Base-by-base conservation (phyloP, 176 grass and related monocot species). In the Avena eriantha region DNA sequence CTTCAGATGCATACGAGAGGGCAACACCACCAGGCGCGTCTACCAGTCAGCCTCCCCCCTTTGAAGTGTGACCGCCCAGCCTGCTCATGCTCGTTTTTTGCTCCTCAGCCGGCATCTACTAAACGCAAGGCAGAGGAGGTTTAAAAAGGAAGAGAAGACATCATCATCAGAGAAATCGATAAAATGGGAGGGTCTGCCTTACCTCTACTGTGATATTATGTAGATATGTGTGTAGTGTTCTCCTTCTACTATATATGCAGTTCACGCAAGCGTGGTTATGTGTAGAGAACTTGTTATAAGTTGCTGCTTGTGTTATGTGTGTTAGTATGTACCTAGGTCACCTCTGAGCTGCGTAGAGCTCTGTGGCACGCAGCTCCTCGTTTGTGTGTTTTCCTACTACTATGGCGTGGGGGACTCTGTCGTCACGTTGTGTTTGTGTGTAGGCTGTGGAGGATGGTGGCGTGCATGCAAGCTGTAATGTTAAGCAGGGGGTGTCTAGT, bases 1-100 rank as follows among this genome's bases (percentile, higher is more conserved):
- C 71, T 3, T 98, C 93, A 0, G 95, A 98, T 43, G 88, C 95
- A 66, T 98, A 93, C 21, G 90, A 90, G 74, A 95, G 90, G 86
- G 86, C 77, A 17, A 73, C 79, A 15, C 21, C 88, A 4, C 26
- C 88, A 4, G 93, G 80, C 23, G 73, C 89, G 16, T 85, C 89
- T 1, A 87, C 84, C 45, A 95, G 82, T 43, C 83, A 87, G 1
- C 29, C 90, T 78, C 86, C 95, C 72, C 53, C 90, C 16, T 89
- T 89, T 58, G 95, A 95, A 73, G 89, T 98, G 87, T 98, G 91
- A 98, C 23, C 24, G 23, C 5, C 39, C 21, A 19, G 31, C 21
- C 41, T 7, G 84, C 56, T 74, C 91, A 58, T 45, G 7, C 76
- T 48, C 39, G 63, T 81, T 85, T 85, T 83, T 90, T 93, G 82